These are phyloP conservation scores for Phytopythium kandeliae DNA, from an alignment of 352 stramenopile species.

Conservation along the genomic window DNA sequence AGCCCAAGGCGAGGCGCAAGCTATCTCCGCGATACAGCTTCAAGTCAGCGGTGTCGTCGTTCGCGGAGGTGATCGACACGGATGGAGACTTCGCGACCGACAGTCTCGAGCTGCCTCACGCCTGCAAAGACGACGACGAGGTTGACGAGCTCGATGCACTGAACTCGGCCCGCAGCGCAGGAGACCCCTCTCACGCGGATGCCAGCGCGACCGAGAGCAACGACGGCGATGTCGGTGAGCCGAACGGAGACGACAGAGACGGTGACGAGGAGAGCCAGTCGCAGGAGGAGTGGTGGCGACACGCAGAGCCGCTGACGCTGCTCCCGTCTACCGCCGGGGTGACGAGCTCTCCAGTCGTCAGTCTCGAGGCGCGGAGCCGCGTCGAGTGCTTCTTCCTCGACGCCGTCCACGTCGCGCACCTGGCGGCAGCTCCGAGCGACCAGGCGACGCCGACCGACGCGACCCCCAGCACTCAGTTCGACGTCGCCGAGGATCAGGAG, in stretches of 20 bases:
- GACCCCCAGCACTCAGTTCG: neutral
- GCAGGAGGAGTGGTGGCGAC: constrained; percentile 26
- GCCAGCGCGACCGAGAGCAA: constrained; percentile 1
- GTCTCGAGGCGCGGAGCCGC: constrained; percentile 26
- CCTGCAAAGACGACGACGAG: constrained; percentile 4
- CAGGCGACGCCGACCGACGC: neutral
- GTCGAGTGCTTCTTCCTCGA: constrained; percentile 64
- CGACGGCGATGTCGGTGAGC: constrained; percentile 1
- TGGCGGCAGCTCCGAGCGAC: constrained; percentile 1
- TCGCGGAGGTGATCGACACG: constrained; percentile 1
- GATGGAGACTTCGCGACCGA: constrained; percentile 4
- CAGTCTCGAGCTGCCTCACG: neutral
- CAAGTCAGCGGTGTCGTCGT: neutral
- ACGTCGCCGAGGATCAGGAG: constrained; percentile 3
- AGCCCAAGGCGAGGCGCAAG: constrained; percentile 2
- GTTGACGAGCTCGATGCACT: too few relatives aligned
- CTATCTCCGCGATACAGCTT: neutral
- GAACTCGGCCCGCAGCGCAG: too few relatives aligned
- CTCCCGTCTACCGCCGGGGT: constrained; percentile 10
- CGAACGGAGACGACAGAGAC: neutral
- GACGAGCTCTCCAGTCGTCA: constrained; percentile 5
- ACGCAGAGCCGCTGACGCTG: constrained; percentile 22
- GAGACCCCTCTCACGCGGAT: too few relatives aligned
- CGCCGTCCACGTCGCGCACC: constrained; percentile 18
- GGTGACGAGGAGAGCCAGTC: neutral